These are phyloP conservation scores for Nitzschia sp. DNA, from an alignment of 108 stramenopile genomes.

Conservation along the genomic window DNA sequence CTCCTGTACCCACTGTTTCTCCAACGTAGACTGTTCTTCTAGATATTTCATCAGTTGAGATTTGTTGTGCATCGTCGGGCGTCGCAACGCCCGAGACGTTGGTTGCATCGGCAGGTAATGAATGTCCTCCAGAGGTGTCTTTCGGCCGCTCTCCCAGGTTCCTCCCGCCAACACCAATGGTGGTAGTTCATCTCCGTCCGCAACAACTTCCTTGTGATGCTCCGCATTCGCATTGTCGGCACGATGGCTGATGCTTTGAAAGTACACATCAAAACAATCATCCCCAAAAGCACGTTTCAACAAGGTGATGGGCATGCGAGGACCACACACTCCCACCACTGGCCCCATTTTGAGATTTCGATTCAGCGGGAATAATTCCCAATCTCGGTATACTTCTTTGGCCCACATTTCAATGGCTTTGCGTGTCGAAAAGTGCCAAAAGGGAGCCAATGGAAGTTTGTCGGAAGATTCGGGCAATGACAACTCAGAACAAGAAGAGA, in stretches of 20 bases:
- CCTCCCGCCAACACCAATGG: constrained; percentile 49
- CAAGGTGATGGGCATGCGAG: constrained; percentile 40
- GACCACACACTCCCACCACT: constrained; percentile 45
- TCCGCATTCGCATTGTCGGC: not conserved
- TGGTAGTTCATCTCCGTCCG: constrained; percentile 15
- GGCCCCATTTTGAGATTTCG: constrained; percentile 57
- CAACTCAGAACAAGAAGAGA: not conserved
- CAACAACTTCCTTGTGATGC: constrained; percentile 4
- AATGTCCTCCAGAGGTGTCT: constrained; percentile 46
- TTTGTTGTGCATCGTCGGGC: constrained; percentile 39
- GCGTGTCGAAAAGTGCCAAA: constrained; percentile 72
- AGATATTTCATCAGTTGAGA: not conserved
- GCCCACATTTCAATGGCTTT: constrained; percentile 79
- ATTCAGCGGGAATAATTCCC: constrained; percentile 57
- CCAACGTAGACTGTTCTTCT: not conserved
- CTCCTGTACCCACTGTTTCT: not conserved
- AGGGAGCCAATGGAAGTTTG: constrained; percentile 35
- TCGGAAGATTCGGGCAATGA: not conserved
- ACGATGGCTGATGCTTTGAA: constrained; percentile 52
- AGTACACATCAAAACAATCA: constrained; percentile 75
- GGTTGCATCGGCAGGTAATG: constrained; percentile 79
- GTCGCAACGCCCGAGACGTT: constrained; percentile 41
- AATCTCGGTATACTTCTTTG: constrained; percentile 52
- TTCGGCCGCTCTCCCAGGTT: constrained; percentile 48
- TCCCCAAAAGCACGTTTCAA: constrained; percentile 67